Evolutionary conservation across 2,329 filamentous ascomycete genomes (phyloP).

Genomic region (Zarea fungicola): DNA sequence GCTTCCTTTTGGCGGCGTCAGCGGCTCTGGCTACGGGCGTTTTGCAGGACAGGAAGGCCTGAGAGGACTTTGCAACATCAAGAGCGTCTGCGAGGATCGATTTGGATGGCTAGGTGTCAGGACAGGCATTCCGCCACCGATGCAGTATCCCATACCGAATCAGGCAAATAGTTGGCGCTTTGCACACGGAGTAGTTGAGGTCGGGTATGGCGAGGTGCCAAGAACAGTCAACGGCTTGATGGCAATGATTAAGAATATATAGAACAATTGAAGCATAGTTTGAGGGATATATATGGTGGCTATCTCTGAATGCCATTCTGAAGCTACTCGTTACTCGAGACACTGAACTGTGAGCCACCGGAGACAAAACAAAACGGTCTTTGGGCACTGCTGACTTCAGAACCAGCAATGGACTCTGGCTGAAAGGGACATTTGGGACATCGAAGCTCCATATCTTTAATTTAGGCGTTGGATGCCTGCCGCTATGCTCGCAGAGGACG

Average conservation of each 20-base stretch:
- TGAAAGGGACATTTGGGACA: no score
- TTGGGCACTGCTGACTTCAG: no score
- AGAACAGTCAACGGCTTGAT: constrained; percentile 37
- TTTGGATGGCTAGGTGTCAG: constrained; percentile 55
- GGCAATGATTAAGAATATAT: constrained; percentile 40
- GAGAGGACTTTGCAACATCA: constrained; percentile 77
- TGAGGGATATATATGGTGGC: no score
- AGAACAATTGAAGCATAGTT: no score
- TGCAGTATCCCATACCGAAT: constrained; percentile 74
- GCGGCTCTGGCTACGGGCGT: constrained; percentile 83
- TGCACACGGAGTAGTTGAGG: constrained; percentile 53
- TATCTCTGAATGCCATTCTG: no score
- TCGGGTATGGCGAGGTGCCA: constrained; percentile 48
- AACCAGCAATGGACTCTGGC: no score
- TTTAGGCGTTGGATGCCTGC: no score
- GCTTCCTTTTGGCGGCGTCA: constrained; percentile 88
- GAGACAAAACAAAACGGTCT: no score
- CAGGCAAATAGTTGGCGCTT: constrained; percentile 62
- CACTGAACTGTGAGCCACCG: no score
- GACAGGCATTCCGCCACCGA: constrained; percentile 73
- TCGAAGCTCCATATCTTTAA: no score
- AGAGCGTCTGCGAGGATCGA: constrained; percentile 78
- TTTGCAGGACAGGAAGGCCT: constrained; percentile 91
- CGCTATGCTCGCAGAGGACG: no score
- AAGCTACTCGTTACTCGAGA: no score